Percentiles rank a stretch among this genome's conserved stretches.
phyloP scores from a whole-genome alignment of 495 filamentous ascomycete genomes.

The Aspergillus kassunensis region DNA sequence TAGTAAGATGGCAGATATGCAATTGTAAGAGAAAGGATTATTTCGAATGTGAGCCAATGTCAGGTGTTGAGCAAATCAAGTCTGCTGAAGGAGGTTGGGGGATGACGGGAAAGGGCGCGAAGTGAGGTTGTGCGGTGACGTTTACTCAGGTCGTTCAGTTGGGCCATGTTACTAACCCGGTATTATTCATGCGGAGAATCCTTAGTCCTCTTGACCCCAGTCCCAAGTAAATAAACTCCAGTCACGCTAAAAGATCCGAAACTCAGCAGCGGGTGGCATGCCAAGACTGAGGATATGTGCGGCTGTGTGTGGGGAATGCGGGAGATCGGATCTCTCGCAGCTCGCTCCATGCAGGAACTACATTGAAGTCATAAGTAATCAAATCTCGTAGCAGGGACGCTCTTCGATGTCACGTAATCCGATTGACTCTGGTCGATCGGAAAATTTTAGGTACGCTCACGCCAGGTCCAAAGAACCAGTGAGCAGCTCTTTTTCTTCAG shows the following conservation, averaged over 20 bases:
- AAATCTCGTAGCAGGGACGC: too few species aligned
- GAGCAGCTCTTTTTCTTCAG: slow-evolving; percentile 25
- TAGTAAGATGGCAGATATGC: background rate
- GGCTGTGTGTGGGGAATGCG: slow-evolving; percentile 17
- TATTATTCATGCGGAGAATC: slow-evolving; percentile 22
- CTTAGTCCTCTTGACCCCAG: slow-evolving; percentile 1
- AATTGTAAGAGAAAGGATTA: background rate
- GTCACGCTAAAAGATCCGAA: slow-evolving; percentile 12
- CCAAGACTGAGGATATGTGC: slow-evolving; percentile 19
- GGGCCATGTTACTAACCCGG: slow-evolving; percentile 28
- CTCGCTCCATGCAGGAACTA: slow-evolving; percentile 3
- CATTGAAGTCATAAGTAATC: too few species aligned
- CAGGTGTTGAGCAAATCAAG: too few species aligned
- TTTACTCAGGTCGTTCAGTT: slow-evolving; percentile 30
- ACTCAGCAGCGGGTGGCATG: slow-evolving; percentile 17
- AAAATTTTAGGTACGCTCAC: too few species aligned
- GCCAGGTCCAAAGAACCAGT: slow-evolving; percentile 28
- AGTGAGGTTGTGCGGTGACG: slow-evolving; percentile 42
- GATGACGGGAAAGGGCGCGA: slow-evolving; percentile 11
- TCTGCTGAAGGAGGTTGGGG: slow-evolving; percentile 9
- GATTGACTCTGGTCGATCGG: too few species aligned
- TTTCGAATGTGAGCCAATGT: too few species aligned
- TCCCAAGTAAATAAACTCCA: background rate
- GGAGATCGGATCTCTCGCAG: too few species aligned
- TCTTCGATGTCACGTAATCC: background rate